Conservation (phyloP, 2,329 filamentous ascomycete genomes). For the Hypomyces perniciosus region DNA sequence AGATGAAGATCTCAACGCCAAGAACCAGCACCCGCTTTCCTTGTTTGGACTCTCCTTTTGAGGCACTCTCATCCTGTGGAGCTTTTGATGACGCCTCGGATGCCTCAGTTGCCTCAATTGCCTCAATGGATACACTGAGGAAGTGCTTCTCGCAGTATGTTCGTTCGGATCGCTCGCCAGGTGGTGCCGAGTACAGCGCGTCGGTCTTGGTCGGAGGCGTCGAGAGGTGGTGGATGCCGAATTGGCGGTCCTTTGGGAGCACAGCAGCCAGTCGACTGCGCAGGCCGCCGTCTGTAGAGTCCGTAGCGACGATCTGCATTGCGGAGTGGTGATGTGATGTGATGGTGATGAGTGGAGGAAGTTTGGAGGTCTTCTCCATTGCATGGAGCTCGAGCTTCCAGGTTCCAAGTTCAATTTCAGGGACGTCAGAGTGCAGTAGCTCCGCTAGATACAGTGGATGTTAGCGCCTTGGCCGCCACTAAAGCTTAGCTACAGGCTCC, state of each 20-base stretch:
- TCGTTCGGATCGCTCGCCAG: conserved; percentile 62
- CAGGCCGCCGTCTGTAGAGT: conserved; percentile 10
- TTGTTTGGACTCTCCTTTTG: conserved; percentile 10
- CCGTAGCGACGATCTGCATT: conserved; percentile 1
- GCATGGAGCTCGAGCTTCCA: too few relatives aligned
- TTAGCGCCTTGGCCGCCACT: background rate
- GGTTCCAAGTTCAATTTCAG: too few relatives aligned
- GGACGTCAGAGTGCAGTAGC: background rate
- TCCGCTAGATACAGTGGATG: background rate
- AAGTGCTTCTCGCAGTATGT: conserved; percentile 88
- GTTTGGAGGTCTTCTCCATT: too few relatives aligned
- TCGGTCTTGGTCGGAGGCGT: conserved; percentile 70
- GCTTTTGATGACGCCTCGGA: conserved; percentile 14
- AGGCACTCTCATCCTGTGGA: conserved; percentile 18
- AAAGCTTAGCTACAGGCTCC: background rate
- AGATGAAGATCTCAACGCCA: conserved; percentile 82
- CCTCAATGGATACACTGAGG: conserved; percentile 45
- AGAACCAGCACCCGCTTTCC: conserved; percentile 58
- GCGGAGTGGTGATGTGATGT: background rate
- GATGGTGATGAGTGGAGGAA: background rate
- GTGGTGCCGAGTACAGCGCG: conserved; percentile 73
- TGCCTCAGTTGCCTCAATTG: conserved; percentile 26
- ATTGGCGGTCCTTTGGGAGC: conserved; percentile 49
- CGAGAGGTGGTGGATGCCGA: conserved; percentile 79
- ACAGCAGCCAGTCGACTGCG: conserved; percentile 35